Evolutionary conservation across 306 rosid species (phyloP).

Genomic region (Ochetophila trinervis): DNA sequence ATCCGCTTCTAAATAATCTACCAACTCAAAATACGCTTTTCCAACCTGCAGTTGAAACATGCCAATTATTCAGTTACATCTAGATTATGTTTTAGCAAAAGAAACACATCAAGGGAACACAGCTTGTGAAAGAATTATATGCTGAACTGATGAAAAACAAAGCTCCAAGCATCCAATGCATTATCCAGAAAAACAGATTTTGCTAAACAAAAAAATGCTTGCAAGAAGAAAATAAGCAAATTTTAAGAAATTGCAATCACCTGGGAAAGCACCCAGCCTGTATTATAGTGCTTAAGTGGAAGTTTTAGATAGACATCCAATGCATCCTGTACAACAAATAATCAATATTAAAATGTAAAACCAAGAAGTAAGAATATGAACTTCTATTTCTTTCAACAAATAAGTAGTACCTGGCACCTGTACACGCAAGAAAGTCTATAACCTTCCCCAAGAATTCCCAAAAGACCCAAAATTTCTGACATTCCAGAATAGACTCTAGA

Average conservation of each 20-base stretch:
- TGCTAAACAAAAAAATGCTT: background rate
- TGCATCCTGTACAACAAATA: slow-evolving; percentile 69
- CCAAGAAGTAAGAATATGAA: slow-evolving; percentile 18
- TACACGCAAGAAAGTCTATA: slow-evolving; percentile 84
- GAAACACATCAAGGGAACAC: slow-evolving; percentile 7
- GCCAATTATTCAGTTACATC: slow-evolving; percentile 18
- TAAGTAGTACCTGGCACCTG: slow-evolving; percentile 75
- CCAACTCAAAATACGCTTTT: slow-evolving; percentile 82
- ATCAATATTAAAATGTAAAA: slow-evolving; percentile 26
- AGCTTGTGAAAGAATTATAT: too few relatives aligned
- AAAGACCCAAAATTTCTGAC: slow-evolving; percentile 71
- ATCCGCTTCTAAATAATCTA: slow-evolving; percentile 90
- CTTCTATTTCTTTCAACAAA: slow-evolving; percentile 20
- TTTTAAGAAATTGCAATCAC: slow-evolving; percentile 30
- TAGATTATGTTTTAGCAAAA: slow-evolving; percentile 2
- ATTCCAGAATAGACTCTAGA: slow-evolving; percentile 59
- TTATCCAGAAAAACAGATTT: background rate
- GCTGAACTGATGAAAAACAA: background rate
- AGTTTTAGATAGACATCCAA: slow-evolving; percentile 77
- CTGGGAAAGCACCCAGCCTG: slow-evolving; percentile 99
- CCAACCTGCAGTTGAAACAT: slow-evolving; percentile 71
- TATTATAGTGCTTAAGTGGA: slow-evolving; percentile 84
- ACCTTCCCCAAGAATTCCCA: slow-evolving; percentile 87
- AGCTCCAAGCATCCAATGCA: background rate
- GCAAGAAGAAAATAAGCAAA: too few relatives aligned